These are phyloP conservation scores for Combretum micranthum DNA, from an alignment of 345 rosid genomes.

Conservation along the genomic window DNA sequence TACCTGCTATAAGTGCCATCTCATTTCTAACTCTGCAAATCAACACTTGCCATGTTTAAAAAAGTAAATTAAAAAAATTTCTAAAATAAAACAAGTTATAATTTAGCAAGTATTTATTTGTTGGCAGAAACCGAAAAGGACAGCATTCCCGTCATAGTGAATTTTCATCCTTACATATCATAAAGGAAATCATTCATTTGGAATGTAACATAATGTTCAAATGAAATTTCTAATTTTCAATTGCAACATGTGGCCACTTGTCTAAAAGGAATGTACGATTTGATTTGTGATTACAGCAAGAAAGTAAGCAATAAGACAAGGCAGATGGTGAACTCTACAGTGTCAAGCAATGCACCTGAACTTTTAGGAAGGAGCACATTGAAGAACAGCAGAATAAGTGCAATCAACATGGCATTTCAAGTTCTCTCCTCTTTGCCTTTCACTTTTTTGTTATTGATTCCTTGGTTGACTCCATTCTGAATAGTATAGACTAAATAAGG, in stretches of 20 bases:
- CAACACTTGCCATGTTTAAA: too few relatives aligned
- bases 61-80: too few relatives aligned
- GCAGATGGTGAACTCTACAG: conserved; percentile 50
- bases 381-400: conserved; percentile 21
- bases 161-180: too few relatives aligned
- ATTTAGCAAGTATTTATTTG: too few relatives aligned
- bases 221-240: too few relatives aligned
- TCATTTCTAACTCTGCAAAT: too few relatives aligned
- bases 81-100: too few relatives aligned
- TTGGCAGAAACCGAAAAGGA: too few relatives aligned
- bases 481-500: background rate
- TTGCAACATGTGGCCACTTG: background rate
- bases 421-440: conserved; percentile 23
- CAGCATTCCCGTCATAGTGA: too few relatives aligned
- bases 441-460: conserved; percentile 35
- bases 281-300: conserved; percentile 46
- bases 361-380: conserved; percentile 20
- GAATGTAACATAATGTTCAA: too few relatives aligned
- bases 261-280: background rate
- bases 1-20: too few relatives aligned
- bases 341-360: conserved; percentile 33
- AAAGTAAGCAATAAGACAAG: conserved; percentile 59
- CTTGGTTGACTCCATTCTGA: conserved; percentile 22
- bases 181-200: too few relatives aligned
- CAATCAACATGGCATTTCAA: conserved; percentile 13